Evolutionary conservation across 2,329 filamentous ascomycete genomes (phyloP), one percentile per base, ranked within the genome.

Genomic region (Fusarium sublunatum): DNA sequence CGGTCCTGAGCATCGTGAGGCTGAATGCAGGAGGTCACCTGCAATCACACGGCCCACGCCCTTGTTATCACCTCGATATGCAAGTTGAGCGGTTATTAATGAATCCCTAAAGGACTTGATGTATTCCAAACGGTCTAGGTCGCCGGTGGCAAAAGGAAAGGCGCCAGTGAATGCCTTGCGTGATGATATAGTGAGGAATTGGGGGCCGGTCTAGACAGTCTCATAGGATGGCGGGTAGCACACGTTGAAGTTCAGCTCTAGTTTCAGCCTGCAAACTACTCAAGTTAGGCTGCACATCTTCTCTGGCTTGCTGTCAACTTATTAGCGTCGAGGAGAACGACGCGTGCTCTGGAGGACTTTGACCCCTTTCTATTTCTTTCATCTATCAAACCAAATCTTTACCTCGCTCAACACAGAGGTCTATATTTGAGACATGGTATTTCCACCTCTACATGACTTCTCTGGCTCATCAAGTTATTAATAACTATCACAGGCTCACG

Each of bases 361-460:
- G 24, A 22, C 15, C 39, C 48, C 36, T 50, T 45, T 28, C 25
- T 24, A 49, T 43, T 44, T 32, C 36, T n/a, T 31, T 43, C 41
- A 46, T 28, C 28, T 19, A 4, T 9, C 8, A 26, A n/a, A 26
- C 43, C 13, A 25, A 22, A 36, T 43, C 10, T 35, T 24, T 35
- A n/a, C n/a, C 26, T 35, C 19, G 19, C 19, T 19, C 44, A 48
- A 35, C 15, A 51, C 11, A 36, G 12, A 41, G 52, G 24, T 38
- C 34, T 41, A 42, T 67, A 67, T 52, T 54, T 66, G 53, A 68
- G 61, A 25, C 56, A 70, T 70, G 65, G 67, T 68, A 29, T n/a
- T 57, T 36, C 49, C 29, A 41, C 24, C 34, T 35, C 36, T 53
- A 19, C 3, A 10, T 7, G n/a, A 15, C n/a, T 10, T 13, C 11